phyloP scores from a whole-genome alignment of 2,329 filamentous ascomycete genomes.

The Phaeosphaeriaceae sp. region DNA sequence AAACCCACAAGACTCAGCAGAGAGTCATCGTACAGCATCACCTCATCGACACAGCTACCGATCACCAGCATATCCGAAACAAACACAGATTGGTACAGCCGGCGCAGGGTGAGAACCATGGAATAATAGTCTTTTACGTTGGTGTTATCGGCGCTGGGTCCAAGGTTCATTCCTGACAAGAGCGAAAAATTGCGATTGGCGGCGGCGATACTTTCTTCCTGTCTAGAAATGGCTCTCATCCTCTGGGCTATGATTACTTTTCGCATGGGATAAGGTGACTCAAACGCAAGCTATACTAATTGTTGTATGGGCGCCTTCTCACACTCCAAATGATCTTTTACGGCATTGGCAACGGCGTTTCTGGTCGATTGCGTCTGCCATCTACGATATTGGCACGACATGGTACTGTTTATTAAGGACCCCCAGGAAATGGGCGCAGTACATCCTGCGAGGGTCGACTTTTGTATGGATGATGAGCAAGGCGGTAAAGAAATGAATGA shows the following conservation, averaged over 20 bases:
- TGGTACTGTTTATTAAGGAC: neutral
- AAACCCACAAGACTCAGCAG: constrained; percentile 39
- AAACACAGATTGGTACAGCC: constrained; percentile 45
- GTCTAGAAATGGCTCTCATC: constrained; percentile 5
- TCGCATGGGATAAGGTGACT: neutral
- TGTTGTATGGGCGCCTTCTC: neutral
- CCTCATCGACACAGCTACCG: constrained; percentile 49
- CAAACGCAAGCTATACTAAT: neutral
- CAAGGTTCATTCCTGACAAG: constrained; percentile 17
- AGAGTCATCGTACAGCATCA: constrained; percentile 44
- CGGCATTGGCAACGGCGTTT: constrained; percentile 35
- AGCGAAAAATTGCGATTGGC: constrained; percentile 16
- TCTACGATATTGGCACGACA: constrained; percentile 11
- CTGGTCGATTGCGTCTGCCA: constrained; percentile 15
- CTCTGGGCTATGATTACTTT: no score
- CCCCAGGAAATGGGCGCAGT: neutral
- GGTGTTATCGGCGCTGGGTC: constrained; percentile 33
- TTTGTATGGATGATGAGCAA: no score
- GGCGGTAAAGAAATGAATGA: no score
- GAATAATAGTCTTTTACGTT: constrained; percentile 13
- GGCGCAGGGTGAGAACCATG: constrained; percentile 37
- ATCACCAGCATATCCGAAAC: constrained; percentile 44
- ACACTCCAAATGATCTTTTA: neutral
- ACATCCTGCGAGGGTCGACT: neutral
- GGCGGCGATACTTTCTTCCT: constrained; percentile 19